Base-by-base conservation (phyloP, 768 basidiomycete genomes). In the Steccherinum ochraceum region DNA sequence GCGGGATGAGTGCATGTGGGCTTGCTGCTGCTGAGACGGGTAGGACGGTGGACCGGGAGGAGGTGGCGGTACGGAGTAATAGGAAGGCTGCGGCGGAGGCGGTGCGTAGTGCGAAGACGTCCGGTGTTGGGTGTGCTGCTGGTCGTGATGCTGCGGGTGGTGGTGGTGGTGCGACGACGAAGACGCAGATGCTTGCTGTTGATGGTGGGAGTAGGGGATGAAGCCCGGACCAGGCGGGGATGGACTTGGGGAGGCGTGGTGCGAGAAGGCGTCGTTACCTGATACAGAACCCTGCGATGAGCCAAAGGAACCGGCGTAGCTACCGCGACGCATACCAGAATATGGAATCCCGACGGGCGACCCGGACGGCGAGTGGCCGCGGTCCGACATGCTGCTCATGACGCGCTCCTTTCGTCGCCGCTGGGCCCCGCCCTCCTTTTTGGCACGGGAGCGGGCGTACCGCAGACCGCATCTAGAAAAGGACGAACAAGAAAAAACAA, bases 361-460 rank as follows among this genome's bases (percentile, higher is more conserved):
- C 24, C 59, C 57, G 27, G 65, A 59, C 5, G 64, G 54, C 45
- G 64, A 58, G 24, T 58, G 59, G 27, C 61, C 57, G 56, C 58
- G 59, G 50, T 52, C 55, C 45, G 58, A 64, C 58, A 64, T 49
- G 40, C 57, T 51, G 50, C 52, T 59, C 56, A 67, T 56, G 11
- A 55, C 61, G 58, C 85, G 84, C 48, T 87, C 85, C 66, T 87
- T 86, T 52, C 81, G 76, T 52, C 80, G 74, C 30, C 86, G 80
- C 63, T 80, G 76, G 11, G 70, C 69, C 58, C 78, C 73, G 16
- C 84, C 91, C 68, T 88, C 89, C 64, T 89, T 89, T 72, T 93
- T 93, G 51, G 91, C 91, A 60, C 87, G 80, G 48, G 88, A 88
- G 51, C 90, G 84, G 54, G 91, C 89, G 67, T 82, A 93, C 43